Evolutionary conservation across 2,329 filamentous ascomycete species (phyloP).

Genomic region (Aspergillus unguis): DNA sequence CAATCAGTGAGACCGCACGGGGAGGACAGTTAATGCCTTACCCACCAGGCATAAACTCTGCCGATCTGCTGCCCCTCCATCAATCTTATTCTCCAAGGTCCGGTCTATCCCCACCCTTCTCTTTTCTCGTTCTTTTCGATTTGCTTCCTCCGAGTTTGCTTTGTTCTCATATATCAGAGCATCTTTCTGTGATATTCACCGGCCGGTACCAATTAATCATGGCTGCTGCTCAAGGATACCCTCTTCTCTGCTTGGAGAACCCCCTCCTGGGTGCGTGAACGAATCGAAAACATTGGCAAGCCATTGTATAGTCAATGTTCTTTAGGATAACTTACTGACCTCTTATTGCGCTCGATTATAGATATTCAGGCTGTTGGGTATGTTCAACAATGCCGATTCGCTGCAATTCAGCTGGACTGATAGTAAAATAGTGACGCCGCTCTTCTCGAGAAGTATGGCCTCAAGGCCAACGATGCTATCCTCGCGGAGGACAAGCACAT

Average conservation of each 20-base stretch:
- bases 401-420: slow-evolving; percentile 8
- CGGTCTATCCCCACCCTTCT: slow-evolving; percentile 1
- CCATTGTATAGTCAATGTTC: not conserved
- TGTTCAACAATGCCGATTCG: slow-evolving; percentile 22
- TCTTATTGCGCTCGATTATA: slow-evolving; percentile 31
- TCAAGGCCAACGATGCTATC: slow-evolving; percentile 97
- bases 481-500: slow-evolving; percentile 90
- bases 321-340: slow-evolving; percentile 19
- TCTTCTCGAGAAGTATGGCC: slow-evolving; percentile 84
- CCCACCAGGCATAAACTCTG: slow-evolving; percentile 12
- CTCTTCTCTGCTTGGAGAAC: slow-evolving; percentile 93
- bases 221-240: slow-evolving; percentile 73
- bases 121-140: not conserved
- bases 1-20: slow-evolving; percentile 1
- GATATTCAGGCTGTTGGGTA: slow-evolving; percentile 84
- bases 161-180: not conserved
- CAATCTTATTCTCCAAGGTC: slow-evolving; percentile 1
- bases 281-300: not conserved
- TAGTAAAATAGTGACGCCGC: slow-evolving; percentile 63
- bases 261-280: slow-evolving; percentile 72
- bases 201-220: slow-evolving; percentile 49
- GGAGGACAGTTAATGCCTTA: no score
- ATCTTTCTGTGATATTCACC: slow-evolving; percentile 4
- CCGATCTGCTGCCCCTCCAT: slow-evolving; percentile 23
- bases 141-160: slow-evolving; percentile 7